Conservation (phyloP, 257 asterid genomes). For the Capsicum baccatum region DNA sequence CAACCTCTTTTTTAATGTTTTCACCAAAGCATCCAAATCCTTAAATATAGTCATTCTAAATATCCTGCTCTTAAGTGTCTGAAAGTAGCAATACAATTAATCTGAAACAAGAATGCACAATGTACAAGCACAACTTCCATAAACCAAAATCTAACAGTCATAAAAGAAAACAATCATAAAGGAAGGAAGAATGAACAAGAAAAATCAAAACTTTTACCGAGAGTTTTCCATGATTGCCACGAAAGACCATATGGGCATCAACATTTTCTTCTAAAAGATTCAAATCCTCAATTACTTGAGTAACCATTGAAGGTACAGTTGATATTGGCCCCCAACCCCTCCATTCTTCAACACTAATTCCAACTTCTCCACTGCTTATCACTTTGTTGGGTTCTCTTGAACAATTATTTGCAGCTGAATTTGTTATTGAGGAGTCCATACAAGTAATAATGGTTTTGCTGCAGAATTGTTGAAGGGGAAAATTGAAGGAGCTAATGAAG, state of each 20-base stretch:
- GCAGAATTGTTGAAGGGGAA: slow-evolving; percentile 32
- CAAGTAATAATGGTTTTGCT: slow-evolving; percentile 26
- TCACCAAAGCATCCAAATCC: neutral
- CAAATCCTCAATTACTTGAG: slow-evolving; percentile 72
- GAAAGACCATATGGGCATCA: slow-evolving; percentile 66
- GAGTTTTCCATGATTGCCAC: slow-evolving; percentile 82
- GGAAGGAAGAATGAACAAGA: neutral
- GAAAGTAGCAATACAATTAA: neutral
- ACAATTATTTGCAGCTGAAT: neutral
- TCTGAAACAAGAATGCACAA: neutral
- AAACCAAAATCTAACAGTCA: neutral
- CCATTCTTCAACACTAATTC: slow-evolving; percentile 82
- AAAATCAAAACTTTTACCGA: slow-evolving; percentile 43
- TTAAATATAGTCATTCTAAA: no score
- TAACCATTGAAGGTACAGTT: slow-evolving; percentile 80
- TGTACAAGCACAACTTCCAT: neutral
- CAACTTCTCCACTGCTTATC: slow-evolving; percentile 36
- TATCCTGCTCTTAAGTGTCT: neutral
- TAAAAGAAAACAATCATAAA: neutral
- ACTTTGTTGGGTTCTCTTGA: slow-evolving; percentile 31
- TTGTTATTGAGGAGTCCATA: slow-evolving; percentile 40
- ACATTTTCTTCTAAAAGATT: slow-evolving; percentile 68
- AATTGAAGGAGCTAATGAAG: slow-evolving; percentile 37
- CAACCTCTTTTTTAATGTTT: neutral
- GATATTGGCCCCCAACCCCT: slow-evolving; percentile 85